These are phyloP conservation scores for Candida neerlandica DNA, from an alignment of 1,139 yeast species.

Conservation along the genomic window DNA sequence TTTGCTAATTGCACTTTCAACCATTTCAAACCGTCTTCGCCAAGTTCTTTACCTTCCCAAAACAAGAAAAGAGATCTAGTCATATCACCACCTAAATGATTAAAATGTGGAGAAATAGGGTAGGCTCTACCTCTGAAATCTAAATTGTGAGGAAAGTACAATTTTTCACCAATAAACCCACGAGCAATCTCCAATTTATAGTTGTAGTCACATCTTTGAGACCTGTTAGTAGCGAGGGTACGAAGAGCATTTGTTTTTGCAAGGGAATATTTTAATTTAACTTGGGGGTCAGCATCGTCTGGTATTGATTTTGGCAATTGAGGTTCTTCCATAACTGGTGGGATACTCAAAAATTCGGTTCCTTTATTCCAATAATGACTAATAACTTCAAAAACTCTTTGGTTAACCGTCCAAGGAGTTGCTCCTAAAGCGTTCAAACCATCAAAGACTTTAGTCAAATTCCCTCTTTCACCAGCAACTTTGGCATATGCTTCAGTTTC, in stretches of 20 bases:
- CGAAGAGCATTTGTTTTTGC: slow-evolving; percentile 58
- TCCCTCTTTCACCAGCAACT: slow-evolving; percentile 76
- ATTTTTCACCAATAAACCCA: slow-evolving; percentile 85
- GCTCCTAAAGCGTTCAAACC: slow-evolving; percentile 88
- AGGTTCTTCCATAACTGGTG: slow-evolving; percentile 59
- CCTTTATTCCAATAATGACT: slow-evolving; percentile 88
- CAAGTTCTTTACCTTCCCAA: slow-evolving; percentile 86
- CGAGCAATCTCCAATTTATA: slow-evolving; percentile 94
- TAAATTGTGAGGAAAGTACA: slow-evolving; percentile 90
- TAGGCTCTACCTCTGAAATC: slow-evolving; percentile 97
- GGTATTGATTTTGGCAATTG: slow-evolving; percentile 68
- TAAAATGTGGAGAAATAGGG: slow-evolving; percentile 80
- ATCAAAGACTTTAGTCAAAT: slow-evolving; percentile 65
- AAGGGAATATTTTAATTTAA: slow-evolving; percentile 67
- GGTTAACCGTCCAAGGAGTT: slow-evolving; percentile 93
- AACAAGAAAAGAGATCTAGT: slow-evolving; percentile 82
- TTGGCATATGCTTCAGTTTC: slow-evolving; percentile 87
- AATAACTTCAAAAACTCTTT: slow-evolving; percentile 65
- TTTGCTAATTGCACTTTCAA: slow-evolving; percentile 89
- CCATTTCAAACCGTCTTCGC: slow-evolving; percentile 80
- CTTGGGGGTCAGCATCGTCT: slow-evolving; percentile 69
- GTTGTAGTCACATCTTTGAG: slow-evolving; percentile 91
- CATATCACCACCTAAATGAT: slow-evolving; percentile 89
- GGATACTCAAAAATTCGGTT: slow-evolving; percentile 76
- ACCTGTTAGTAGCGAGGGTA: slow-evolving; percentile 68